Evolutionary conservation across 2,329 filamentous ascomycete species (phyloP).

Genomic region (Aspergillus nomiae): DNA sequence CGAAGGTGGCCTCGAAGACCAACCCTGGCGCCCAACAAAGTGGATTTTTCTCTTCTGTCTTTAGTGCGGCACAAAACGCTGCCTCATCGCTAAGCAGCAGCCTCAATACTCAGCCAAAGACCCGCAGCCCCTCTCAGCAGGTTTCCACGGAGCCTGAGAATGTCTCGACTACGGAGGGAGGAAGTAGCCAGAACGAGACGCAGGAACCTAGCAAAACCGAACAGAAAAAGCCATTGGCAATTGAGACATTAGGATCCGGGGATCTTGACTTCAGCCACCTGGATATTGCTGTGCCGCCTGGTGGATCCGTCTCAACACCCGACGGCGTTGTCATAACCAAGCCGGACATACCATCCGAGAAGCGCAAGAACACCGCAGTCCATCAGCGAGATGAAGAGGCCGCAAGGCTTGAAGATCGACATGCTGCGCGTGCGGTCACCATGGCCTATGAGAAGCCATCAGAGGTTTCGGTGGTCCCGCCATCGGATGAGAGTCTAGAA

Average conservation of each 20-base stretch:
- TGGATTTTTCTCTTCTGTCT: constrained; percentile 91
- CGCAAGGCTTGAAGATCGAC: constrained; percentile 60
- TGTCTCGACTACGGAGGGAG: constrained; percentile 24
- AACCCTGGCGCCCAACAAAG: constrained; percentile 54
- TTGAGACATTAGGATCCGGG: constrained; percentile 86
- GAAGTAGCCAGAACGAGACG: constrained; percentile 30
- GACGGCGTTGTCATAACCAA: constrained; percentile 43
- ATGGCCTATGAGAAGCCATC: constrained; percentile 56
- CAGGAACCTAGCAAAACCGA: constrained; percentile 33
- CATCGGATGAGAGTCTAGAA: constrained; percentile 37
- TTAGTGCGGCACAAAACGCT: constrained; percentile 91
- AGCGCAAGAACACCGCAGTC: constrained; percentile 39
- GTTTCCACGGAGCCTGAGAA: constrained; percentile 34
- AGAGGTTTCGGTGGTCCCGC: constrained; percentile 44
- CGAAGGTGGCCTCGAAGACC: constrained; percentile 52
- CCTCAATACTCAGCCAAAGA: constrained; percentile 54
- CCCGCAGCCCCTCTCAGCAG: constrained; percentile 36
- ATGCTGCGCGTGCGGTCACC: constrained; percentile 62
- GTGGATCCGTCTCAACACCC: constrained; percentile 37
- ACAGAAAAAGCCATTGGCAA: constrained; percentile 68
- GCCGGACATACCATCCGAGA: constrained; percentile 32
- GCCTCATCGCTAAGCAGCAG: constrained; percentile 75
- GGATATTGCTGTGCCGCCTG: constrained; percentile 60
- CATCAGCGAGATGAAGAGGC: constrained; percentile 53
- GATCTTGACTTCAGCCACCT: constrained; percentile 88